phyloP scores from a whole-genome alignment of 2,329 filamentous ascomycete genomes.

The Cercospora sp. region DNA sequence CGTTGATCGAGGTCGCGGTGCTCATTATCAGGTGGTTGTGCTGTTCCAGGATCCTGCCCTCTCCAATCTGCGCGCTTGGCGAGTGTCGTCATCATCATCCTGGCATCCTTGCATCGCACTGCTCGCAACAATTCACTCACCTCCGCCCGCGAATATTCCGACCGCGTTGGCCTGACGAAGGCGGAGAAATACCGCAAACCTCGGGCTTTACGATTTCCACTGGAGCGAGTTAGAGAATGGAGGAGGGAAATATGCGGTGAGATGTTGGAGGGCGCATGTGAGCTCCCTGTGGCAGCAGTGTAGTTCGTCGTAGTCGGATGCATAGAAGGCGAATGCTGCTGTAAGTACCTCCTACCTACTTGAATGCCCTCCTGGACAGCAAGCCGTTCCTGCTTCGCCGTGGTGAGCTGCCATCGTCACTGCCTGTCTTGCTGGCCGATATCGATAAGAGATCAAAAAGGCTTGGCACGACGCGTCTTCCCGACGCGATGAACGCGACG shows the following conservation, averaged over 20 bases:
- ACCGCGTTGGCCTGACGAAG: neutral
- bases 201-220: neutral
- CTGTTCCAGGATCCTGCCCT: neutral
- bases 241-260: neutral
- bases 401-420: neutral
- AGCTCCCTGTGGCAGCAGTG: neutral
- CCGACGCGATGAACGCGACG: neutral
- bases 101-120: neutral
- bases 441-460: neutral
- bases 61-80: neutral
- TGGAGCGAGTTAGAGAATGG: neutral
- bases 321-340: neutral
- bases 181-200: neutral
- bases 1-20: neutral
- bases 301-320: neutral
- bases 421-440: neutral
- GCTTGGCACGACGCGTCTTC: neutral
- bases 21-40: neutral
- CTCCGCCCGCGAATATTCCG: neutral
- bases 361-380: neutral
- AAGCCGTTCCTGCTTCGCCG: neutral
- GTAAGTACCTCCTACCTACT: neutral
- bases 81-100: neutral
- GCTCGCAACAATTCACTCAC: neutral
- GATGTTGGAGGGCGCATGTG: neutral